Evolutionary conservation across 768 basidiomycete genomes (phyloP).

Genomic region (Gyrodon lividus): DNA sequence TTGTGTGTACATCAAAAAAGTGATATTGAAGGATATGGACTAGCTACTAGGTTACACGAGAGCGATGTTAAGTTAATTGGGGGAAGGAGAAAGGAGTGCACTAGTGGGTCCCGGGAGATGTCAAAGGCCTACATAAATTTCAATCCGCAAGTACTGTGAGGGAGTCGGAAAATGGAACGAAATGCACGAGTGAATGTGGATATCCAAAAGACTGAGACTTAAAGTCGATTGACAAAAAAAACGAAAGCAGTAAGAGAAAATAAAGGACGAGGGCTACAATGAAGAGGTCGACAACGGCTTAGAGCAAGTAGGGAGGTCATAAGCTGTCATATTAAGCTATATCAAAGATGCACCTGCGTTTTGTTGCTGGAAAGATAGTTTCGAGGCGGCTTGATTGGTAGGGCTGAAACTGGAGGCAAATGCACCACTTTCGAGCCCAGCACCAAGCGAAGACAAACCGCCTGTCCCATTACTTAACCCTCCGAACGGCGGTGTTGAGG

Average conservation of each 20-base stretch:
- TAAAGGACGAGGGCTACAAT: neutral
- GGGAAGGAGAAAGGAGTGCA: neutral
- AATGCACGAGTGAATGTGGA: neutral
- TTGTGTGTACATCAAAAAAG: too few relatives aligned
- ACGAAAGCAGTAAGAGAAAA: neutral
- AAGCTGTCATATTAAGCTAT: slow-evolving; percentile 26
- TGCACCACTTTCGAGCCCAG: slow-evolving; percentile 19
- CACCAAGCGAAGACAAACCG: slow-evolving; percentile 4
- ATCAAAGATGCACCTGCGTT: slow-evolving; percentile 50
- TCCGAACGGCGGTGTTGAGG: slow-evolving; percentile 27
- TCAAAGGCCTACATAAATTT: neutral
- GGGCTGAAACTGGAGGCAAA: slow-evolving; percentile 25
- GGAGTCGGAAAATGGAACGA: neutral
- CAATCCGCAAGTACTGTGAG: slow-evolving; percentile 10
- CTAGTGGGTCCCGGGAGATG: slow-evolving; percentile 3
- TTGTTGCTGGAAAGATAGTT: slow-evolving; percentile 37
- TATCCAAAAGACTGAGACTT: neutral
- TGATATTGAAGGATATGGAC: slow-evolving; percentile 16
- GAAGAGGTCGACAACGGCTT: too few relatives aligned
- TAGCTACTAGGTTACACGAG: slow-evolving; percentile 25
- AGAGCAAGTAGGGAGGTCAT: slow-evolving; percentile 9
- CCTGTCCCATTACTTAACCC: slow-evolving; percentile 15
- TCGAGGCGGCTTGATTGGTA: slow-evolving; percentile 14
- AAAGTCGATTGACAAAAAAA: neutral
- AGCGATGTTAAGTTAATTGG: neutral